These are phyloP conservation scores for Chaetoceros tenuissimus DNA, from an alignment of 108 stramenopile species.

Conservation along the genomic window DNA sequence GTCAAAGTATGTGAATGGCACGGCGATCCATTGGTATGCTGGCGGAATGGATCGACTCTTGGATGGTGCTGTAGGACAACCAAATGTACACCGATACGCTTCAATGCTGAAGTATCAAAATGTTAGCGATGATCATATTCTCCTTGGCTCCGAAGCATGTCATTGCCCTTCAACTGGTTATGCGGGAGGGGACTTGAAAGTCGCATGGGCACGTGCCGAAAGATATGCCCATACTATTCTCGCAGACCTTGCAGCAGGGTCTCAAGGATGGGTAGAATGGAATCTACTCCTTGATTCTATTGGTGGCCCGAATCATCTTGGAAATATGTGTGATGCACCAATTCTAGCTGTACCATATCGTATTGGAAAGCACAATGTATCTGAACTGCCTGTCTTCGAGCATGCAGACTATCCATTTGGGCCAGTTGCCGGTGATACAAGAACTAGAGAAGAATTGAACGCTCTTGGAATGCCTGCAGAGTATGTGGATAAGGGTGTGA, in stretches of 20 bases:
- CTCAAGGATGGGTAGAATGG: constrained; percentile 90
- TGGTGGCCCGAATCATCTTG: constrained; percentile 90
- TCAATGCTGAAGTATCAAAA: constrained; percentile 26
- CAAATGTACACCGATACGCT: constrained; percentile 70
- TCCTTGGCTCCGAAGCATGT: constrained; percentile 67
- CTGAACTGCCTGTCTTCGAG: constrained; percentile 50
- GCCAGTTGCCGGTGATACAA: constrained; percentile 41
- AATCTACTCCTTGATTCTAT: constrained; percentile 76
- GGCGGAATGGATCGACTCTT: constrained; percentile 75
- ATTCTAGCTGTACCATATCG: constrained; percentile 79
- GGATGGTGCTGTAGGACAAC: constrained; percentile 81
- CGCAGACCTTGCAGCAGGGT: constrained; percentile 85
- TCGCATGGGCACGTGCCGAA: constrained; percentile 77
- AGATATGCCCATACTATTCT: constrained; percentile 89
- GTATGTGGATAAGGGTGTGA: constrained; percentile 59
- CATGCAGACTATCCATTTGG: constrained; percentile 48
- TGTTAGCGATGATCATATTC: constrained; percentile 29
- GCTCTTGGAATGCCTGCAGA: constrained; percentile 65
- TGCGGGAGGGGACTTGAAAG: constrained; percentile 67
- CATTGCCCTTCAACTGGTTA: constrained; percentile 75
- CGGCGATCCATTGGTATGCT: constrained; percentile 93
- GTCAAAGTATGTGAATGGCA: constrained; percentile 78
- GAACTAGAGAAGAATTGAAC: constrained; percentile 72
- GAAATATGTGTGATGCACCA: constrained; percentile 87
- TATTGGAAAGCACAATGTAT: constrained; percentile 22